These are phyloP conservation scores for Microdochium nivale DNA, from an alignment of 2,329 filamentous ascomycete species.

Conservation along the genomic window DNA sequence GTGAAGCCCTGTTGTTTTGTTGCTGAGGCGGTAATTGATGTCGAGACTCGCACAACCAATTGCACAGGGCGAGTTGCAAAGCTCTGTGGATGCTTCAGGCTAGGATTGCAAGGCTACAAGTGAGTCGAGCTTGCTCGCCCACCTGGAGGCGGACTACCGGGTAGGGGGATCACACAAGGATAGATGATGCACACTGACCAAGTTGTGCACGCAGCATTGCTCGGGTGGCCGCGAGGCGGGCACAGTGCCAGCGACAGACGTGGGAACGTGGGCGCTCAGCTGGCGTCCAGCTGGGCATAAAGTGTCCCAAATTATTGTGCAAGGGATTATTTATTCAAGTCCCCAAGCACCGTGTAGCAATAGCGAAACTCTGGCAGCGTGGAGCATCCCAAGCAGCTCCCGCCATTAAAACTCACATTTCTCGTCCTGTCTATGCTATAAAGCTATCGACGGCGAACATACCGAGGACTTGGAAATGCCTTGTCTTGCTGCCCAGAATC, in stretches of 20 bases:
- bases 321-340: too few species aligned
- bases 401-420: too few species aligned
- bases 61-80: background rate
- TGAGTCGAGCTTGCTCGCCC: background rate
- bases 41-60: background rate
- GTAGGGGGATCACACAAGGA: background rate
- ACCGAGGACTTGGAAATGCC: too few species aligned
- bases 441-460: too few species aligned
- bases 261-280: background rate
- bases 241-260: background rate
- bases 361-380: too few species aligned
- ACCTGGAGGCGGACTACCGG: background rate
- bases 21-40: background rate
- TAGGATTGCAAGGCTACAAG: background rate
- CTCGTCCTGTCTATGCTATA: too few species aligned
- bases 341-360: too few species aligned
- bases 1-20: background rate
- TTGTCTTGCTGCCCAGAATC: background rate
- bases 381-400: too few species aligned
- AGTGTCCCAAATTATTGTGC: too few species aligned
- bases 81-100: background rate
- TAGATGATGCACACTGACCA: background rate
- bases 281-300: background rate
- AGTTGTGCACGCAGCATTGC: background rate
- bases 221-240: background rate